These are phyloP conservation scores for Yarrowia bubula DNA, from an alignment of 805 yeast species.

Conservation along the genomic window DNA sequence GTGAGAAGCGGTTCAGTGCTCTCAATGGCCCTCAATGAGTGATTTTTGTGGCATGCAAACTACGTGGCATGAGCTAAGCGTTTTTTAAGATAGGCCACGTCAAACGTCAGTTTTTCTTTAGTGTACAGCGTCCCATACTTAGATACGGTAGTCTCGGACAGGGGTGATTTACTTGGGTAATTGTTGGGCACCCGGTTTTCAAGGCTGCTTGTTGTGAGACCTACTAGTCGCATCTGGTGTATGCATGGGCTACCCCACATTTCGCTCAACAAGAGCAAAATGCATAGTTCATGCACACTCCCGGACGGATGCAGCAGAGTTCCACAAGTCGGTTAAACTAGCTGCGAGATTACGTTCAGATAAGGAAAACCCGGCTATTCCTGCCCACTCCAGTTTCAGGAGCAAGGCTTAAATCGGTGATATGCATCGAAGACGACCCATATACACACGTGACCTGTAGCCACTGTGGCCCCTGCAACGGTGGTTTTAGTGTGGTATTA, in stretches of 20 bases:
- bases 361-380: not conserved
- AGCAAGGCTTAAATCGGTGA: not conserved
- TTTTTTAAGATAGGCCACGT: no score
- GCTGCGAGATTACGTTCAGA: conserved; percentile 12
- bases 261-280: not conserved
- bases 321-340: conserved; percentile 18
- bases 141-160: not conserved
- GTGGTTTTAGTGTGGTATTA: no score
- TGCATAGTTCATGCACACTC: not conserved
- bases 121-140: no score
- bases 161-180: not conserved
- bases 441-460: no score
- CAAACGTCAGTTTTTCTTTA: no score
- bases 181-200: no score
- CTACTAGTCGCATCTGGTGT: not conserved
- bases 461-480: no score
- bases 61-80: no score
- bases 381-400: not conserved
- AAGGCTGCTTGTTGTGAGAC: not conserved
- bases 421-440: no score
- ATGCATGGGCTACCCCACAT: not conserved
- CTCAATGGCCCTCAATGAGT: no score
- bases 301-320: not conserved
- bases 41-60: no score
- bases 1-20: no score